Conservation (phyloP, 495 filamentous ascomycete genomes). For the Pseudomonodictys pantanalensis region DNA sequence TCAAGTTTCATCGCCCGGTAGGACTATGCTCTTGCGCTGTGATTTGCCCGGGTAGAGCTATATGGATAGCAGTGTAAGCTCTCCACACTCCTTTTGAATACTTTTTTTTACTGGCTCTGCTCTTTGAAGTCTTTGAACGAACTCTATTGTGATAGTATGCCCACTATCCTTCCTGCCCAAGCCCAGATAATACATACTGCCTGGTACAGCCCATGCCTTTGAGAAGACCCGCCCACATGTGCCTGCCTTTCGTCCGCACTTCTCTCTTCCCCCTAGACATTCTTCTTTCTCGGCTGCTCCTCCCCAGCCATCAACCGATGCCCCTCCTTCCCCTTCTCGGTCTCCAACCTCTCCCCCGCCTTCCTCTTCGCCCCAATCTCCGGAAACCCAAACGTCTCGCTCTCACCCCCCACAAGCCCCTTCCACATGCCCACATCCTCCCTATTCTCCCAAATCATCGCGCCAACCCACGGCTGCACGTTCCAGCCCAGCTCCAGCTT, state of each 20-base stretch:
- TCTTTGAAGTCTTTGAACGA: too few species aligned
- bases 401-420: conserved; percentile 57
- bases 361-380: conserved; percentile 48
- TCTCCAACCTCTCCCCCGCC: conserved; percentile 38
- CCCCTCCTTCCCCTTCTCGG: conserved; percentile 42
- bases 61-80: too few species aligned
- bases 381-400: conserved; percentile 70
- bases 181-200: too few species aligned
- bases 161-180: too few species aligned
- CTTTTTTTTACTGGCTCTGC: too few species aligned
- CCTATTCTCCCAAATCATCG: conserved; percentile 72
- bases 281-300: conserved; percentile 16
- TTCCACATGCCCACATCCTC: conserved; percentile 62
- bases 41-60: too few species aligned
- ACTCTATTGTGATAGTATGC: too few species aligned
- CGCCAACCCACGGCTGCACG: conserved; percentile 95
- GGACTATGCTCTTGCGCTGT: too few species aligned
- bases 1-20: too few species aligned
- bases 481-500: conserved; percentile 83
- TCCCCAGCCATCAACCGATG: conserved; percentile 41
- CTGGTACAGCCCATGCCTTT: too few species aligned
- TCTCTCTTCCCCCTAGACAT: neutral
- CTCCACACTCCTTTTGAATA: too few species aligned
- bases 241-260: neutral
- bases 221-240: neutral